Evolutionary conservation across 805 yeast genomes (phyloP).

Genomic region (Pachysolen tannophilus): DNA sequence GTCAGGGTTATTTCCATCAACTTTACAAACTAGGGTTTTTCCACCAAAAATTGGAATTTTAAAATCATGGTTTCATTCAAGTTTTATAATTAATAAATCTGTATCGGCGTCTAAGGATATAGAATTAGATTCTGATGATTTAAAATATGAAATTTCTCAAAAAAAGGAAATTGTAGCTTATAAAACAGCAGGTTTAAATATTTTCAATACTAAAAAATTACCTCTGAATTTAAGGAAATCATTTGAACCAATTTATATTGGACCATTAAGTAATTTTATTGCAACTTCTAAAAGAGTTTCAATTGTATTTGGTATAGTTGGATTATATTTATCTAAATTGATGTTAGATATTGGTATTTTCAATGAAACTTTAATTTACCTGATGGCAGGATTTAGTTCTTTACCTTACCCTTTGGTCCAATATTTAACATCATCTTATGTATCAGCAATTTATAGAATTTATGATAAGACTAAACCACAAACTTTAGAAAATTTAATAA

Average conservation of each 20-base stretch:
- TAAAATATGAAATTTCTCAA: too few relatives aligned
- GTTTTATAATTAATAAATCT: too few relatives aligned
- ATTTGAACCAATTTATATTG: slow-evolving; percentile 53
- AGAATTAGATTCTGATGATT: too few relatives aligned
- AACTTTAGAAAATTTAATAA: slow-evolving; percentile 49
- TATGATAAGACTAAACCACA: slow-evolving; percentile 59
- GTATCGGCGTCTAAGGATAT: too few relatives aligned
- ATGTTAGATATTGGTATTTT: slow-evolving; percentile 46
- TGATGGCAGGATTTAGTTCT: slow-evolving; percentile 32
- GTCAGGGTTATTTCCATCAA: too few relatives aligned
- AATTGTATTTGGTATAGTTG: slow-evolving; percentile 52
- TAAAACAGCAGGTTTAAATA: slow-evolving; percentile 22
- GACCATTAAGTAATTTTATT: slow-evolving; percentile 55
- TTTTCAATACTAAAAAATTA: slow-evolving; percentile 25
- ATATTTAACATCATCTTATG: slow-evolving; percentile 56
- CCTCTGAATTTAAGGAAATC: slow-evolving; percentile 47
- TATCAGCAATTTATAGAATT: slow-evolving; percentile 61
- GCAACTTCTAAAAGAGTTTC: slow-evolving; percentile 56
- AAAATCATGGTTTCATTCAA: too few relatives aligned
- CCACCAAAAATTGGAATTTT: too few relatives aligned
- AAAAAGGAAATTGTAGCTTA: slow-evolving; percentile 12
- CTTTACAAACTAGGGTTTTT: too few relatives aligned
- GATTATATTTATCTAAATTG: slow-evolving; percentile 55
- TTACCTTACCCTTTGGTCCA: slow-evolving; percentile 51
- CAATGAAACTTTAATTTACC: slow-evolving; percentile 36